These are phyloP conservation scores for Epichloe gansuensis DNA, from an alignment of 2,329 filamentous ascomycete species.

Conservation along the genomic window DNA sequence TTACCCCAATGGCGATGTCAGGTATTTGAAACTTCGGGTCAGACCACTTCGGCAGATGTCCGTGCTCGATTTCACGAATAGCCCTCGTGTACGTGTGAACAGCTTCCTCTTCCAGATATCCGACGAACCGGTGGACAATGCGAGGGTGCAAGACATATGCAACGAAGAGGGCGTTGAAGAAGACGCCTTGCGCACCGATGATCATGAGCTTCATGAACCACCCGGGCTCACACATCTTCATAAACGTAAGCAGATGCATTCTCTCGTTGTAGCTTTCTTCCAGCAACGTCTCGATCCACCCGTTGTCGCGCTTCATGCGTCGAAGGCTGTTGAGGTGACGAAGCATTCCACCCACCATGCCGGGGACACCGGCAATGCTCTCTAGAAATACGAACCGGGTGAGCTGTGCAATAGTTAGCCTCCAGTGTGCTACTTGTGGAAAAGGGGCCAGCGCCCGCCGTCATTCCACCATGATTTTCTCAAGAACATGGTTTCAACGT, in stretches of 20 bases:
- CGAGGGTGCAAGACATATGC: slow-evolving; percentile 77
- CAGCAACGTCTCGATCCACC: slow-evolving; percentile 87
- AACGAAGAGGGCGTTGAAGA: slow-evolving; percentile 90
- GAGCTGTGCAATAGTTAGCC: slow-evolving; percentile 30
- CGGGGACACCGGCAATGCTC: slow-evolving; percentile 85
- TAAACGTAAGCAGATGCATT: slow-evolving; percentile 86
- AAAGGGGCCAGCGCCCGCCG: background rate
- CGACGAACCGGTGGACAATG: slow-evolving; percentile 89
- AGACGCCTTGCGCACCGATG: slow-evolving; percentile 84
- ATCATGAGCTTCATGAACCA: slow-evolving; percentile 90
- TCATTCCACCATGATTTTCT: background rate
- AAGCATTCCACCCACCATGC: slow-evolving; percentile 94
- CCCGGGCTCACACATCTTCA: slow-evolving; percentile 67
- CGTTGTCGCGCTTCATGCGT: slow-evolving; percentile 82
- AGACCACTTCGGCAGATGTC: slow-evolving; percentile 73
- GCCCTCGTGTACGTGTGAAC: slow-evolving; percentile 90
- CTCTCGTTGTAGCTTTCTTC: slow-evolving; percentile 88
- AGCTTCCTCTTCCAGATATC: slow-evolving; percentile 94
- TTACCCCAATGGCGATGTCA: slow-evolving; percentile 64
- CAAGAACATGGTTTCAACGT: slow-evolving; percentile 11
- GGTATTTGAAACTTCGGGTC: slow-evolving; percentile 60
- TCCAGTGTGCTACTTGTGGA: background rate
- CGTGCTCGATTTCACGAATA: slow-evolving; percentile 74
- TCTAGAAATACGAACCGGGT: slow-evolving; percentile 87
- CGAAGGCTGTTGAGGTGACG: slow-evolving; percentile 77